Evolutionary conservation across 2,329 filamentous ascomycete species (phyloP).

Genomic region (Phoma sp.): DNA sequence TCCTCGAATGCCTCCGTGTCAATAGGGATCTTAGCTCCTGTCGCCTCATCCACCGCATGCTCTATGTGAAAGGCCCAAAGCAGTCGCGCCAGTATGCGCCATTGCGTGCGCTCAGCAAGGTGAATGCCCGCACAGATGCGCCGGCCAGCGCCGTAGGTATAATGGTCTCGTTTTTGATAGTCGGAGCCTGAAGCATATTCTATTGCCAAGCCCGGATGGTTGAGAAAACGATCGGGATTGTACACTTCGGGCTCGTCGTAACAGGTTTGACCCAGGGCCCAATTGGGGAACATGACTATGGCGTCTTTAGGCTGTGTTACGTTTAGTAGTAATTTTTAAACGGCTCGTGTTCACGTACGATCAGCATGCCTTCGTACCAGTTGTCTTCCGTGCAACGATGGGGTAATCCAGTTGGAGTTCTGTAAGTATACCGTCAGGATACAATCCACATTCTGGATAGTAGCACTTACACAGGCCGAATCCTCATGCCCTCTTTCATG

Average conservation of each 20-base stretch:
- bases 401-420: conserved; percentile 30
- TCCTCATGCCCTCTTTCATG: conserved; percentile 36
- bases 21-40: conserved; percentile 51
- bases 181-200: conserved; percentile 45
- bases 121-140: conserved; percentile 60
- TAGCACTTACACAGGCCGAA: conserved; percentile 33
- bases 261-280: conserved; percentile 25
- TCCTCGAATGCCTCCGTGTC: conserved; percentile 41
- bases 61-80: conserved; percentile 58
- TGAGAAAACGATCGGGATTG: conserved; percentile 46
- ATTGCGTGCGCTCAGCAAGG: conserved; percentile 59
- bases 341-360: conserved; percentile 6
- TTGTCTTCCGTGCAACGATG: conserved; percentile 32
- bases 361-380: conserved; percentile 40
- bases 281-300: conserved; percentile 39
- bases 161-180: conserved; percentile 52
- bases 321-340: not conserved
- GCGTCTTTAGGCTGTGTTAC: conserved; percentile 27
- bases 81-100: conserved; percentile 41
- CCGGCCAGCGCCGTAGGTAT: conserved; percentile 57
- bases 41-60: conserved; percentile 40
- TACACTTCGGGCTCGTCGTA: conserved; percentile 36
- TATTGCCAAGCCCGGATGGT: conserved; percentile 40
- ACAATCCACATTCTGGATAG: not conserved
- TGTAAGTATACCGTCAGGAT: conserved; percentile 14